Base-by-base conservation (phyloP, 176 grass and related monocot species). In the Ensete glaucum region DNA sequence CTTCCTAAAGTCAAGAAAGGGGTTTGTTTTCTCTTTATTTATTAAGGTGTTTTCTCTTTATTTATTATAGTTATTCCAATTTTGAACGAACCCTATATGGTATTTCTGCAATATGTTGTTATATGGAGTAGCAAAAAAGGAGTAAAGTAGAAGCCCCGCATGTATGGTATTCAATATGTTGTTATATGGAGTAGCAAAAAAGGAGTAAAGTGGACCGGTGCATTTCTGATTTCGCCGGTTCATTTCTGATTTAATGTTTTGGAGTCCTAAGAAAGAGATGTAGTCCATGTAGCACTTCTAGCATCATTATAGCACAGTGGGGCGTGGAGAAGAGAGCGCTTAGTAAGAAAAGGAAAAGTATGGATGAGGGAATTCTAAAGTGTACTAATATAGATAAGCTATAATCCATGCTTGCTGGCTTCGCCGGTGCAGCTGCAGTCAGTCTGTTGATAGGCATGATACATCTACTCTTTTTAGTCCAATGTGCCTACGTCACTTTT, bases 261-360 rank as follows among this genome's bases (percentile, higher is more conserved):
- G 57, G 57, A 0, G 57, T 62, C 57, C 57, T 62, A 62, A 62
- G 57, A 62, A 62, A 11, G 57, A 62, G 57, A n/a, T 62, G n/a
- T 13, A 62, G 57, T 62, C 57, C 13, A 29, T 29, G 27, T 29
- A 2, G 57, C 57, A 62, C 57, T 62, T 62, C 57, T 62, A 16
- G 57, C 57, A 62, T 62, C 57, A 62, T 62, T 62, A 62, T 62
- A n/a, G 57, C 13, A 62, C 57, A 7, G 57, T 62, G 22, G 57
- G 57, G 57, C 57, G 57, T 62, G 57, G 57, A 62, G 57, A 62
- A 62, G 57, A 62, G 57, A 62, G 57, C 57, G 57, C 57, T 62
- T 12, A 62, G 57, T 62, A 5, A n/a, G 2, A n/a, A 62, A 62
- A n/a, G 57, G 57, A 2, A 2, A 0, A 3, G 22, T 23, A 23